Percentiles rank a stretch among this genome's conserved stretches.
These are phyloP conservation scores for Hemileccinum impolitum DNA, from an alignment of 768 basidiomycete species.

Conservation along the genomic window DNA sequence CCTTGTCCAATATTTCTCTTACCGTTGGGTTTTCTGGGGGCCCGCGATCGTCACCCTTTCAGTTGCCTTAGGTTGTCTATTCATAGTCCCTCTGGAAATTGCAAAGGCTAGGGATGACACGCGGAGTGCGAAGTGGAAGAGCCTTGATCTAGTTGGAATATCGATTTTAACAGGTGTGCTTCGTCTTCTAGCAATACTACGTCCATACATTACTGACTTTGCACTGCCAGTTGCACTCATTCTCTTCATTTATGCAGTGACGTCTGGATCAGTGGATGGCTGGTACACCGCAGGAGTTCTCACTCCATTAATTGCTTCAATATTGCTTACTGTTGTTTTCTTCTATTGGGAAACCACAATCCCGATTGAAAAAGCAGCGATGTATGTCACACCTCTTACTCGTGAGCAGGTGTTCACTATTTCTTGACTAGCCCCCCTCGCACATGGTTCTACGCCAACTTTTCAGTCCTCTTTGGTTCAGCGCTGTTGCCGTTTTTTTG, in stretches of 20 bases:
- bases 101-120: neutral
- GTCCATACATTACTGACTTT: neutral
- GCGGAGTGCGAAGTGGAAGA: constrained; percentile 22
- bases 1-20: constrained; percentile 39
- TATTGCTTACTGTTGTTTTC: constrained; percentile 40
- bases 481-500: constrained; percentile 41
- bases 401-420: neutral
- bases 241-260: constrained; percentile 42
- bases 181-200: neutral
- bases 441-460: constrained; percentile 42
- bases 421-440: constrained; percentile 35
- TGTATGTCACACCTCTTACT: constrained; percentile 30
- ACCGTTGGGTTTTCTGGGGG: constrained; percentile 52
- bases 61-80: constrained; percentile 29
- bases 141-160: constrained; percentile 40
- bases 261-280: constrained; percentile 46
- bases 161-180: constrained; percentile 35
- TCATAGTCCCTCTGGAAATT: constrained; percentile 33
- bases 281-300: constrained; percentile 48
- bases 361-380: constrained; percentile 38
- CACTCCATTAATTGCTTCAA: constrained; percentile 43
- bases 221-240: constrained; percentile 31
- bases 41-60: constrained; percentile 37
- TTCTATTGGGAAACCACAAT: constrained; percentile 48
- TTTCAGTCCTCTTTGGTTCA: constrained; percentile 35